Evolutionary conservation across 306 rosid genomes (phyloP).

Genomic region (Cucurbita ficifolia): DNA sequence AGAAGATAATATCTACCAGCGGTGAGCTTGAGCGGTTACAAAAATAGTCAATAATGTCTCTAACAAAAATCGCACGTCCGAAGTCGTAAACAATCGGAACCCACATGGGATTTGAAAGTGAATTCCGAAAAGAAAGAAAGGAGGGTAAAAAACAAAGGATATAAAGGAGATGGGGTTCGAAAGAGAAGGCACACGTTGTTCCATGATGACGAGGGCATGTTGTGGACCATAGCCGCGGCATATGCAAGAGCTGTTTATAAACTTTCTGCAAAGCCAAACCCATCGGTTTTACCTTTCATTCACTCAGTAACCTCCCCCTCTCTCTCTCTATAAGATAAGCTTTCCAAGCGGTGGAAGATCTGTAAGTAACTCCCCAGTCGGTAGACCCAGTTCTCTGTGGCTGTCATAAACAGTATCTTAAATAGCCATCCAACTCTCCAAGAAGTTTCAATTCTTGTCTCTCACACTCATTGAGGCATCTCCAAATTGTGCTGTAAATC

Average conservation of each 20-base stretch:
- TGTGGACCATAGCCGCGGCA: conserved; percentile 10
- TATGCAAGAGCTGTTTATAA: conserved; percentile 8
- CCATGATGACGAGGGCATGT: conserved; percentile 27
- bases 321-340: not conserved
- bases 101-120: not conserved
- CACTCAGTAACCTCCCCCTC: not conserved
- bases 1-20: too few species aligned
- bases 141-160: not conserved
- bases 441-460: not conserved
- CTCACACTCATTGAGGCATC: conserved; percentile 13
- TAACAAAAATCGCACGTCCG: not conserved
- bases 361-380: conserved; percentile 1
- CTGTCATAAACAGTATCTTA: conserved; percentile 4
- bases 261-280: conserved; percentile 14
- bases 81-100: conserved; percentile 1
- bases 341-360: conserved; percentile 7
- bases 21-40: too few species aligned
- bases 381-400: conserved; percentile 4
- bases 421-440: not conserved
- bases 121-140: not conserved
- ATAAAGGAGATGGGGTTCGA: conserved; percentile 16
- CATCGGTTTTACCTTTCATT: conserved; percentile 9
- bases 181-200: conserved; percentile 25
- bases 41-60: too few species aligned
- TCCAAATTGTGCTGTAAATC: conserved; percentile 9